These are phyloP conservation scores for Climacium dendroides DNA, from an alignment of 225 moss, liverwort and hornwort species.

Conservation along the genomic window DNA sequence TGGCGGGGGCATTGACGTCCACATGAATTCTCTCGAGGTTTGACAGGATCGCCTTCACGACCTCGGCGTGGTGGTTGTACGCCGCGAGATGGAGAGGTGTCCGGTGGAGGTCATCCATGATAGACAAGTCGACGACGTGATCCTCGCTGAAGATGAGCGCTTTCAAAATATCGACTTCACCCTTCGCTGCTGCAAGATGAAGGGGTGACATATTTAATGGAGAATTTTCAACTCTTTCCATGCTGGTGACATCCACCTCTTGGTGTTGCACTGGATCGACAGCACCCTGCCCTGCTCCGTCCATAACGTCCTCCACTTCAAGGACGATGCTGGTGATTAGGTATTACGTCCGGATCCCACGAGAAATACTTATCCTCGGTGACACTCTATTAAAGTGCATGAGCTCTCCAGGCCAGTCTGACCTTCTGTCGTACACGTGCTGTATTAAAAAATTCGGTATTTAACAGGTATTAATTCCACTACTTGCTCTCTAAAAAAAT, in stretches of 20 bases:
- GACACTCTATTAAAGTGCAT: background rate
- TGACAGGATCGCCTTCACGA: slow-evolving; percentile 12
- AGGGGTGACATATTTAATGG: slow-evolving; percentile 23
- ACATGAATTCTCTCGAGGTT: background rate
- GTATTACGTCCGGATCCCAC: background rate
- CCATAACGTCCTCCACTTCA: background rate
- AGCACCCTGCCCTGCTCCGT: background rate
- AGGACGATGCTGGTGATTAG: background rate
- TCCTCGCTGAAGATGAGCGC: background rate
- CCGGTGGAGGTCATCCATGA: slow-evolving; percentile 20
- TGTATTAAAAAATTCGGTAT: background rate
- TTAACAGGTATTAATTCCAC: background rate
- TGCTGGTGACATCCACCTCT: background rate
- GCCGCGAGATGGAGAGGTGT: slow-evolving; percentile 48
- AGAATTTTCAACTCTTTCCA: background rate
- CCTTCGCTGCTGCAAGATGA: slow-evolving; percentile 24
- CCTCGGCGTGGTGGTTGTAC: slow-evolving; percentile 15
- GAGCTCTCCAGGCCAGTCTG: background rate
- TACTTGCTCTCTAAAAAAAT: background rate
- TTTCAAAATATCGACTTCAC: slow-evolving; percentile 4
- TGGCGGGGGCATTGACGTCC: slow-evolving; percentile 25
- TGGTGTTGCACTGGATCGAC: background rate
- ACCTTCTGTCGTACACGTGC: background rate
- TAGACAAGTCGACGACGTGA: background rate
- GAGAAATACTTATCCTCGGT: background rate